Conservation (phyloP, 306 rosid species). For the Lupinus albus region DNA sequence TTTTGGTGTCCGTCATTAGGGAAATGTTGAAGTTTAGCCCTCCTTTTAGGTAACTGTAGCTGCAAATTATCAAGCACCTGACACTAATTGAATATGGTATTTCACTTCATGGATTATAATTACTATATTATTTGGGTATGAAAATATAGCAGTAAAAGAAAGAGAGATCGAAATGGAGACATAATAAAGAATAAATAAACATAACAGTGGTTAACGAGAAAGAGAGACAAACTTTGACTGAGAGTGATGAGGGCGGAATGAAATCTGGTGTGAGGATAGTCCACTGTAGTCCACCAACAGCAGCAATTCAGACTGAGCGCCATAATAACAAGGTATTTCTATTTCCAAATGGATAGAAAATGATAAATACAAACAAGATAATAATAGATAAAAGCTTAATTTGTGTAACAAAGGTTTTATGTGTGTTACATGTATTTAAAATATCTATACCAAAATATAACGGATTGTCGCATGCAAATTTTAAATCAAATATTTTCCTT, state of each 20-base stretch:
- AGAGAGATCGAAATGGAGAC: not conserved
- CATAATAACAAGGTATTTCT: not conserved
- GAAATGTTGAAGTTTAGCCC: too few relatives aligned
- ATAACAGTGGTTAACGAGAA: conserved; percentile 4
- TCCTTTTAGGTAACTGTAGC: conserved; percentile 4
- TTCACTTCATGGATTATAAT: not conserved
- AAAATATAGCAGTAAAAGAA: not conserved
- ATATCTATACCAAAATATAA: too few relatives aligned
- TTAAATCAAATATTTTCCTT: too few relatives aligned
- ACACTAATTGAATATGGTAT: conserved; percentile 5
- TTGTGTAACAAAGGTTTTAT: too few relatives aligned
- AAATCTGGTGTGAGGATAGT: conserved; percentile 10
- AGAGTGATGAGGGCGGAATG: conserved; percentile 13
- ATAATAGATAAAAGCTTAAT: too few relatives aligned
- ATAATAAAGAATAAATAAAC: not conserved
- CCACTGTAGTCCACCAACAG: not conserved
- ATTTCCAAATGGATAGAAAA: not conserved
- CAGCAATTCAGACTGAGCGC: conserved; percentile 27
- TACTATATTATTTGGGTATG: conserved; percentile 1
- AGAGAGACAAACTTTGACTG: conserved; percentile 27
- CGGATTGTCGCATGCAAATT: too few relatives aligned
- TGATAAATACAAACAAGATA: too few relatives aligned
- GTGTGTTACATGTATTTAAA: too few relatives aligned
- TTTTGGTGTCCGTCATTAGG: too few relatives aligned
- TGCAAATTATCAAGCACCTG: not conserved